These are phyloP conservation scores for Sclerotinia subarctica DNA, from an alignment of 2,329 filamentous ascomycete species.

Conservation along the genomic window DNA sequence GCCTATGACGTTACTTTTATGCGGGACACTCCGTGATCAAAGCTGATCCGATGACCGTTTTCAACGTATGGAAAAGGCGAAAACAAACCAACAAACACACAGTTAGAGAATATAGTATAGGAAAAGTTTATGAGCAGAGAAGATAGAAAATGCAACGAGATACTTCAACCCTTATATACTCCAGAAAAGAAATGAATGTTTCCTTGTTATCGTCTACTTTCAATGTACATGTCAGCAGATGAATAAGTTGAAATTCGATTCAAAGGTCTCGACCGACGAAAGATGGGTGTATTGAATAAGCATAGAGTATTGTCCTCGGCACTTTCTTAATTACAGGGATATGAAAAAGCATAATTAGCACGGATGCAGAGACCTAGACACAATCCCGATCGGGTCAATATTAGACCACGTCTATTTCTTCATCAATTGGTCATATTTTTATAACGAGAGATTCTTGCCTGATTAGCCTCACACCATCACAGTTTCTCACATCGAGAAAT, in stretches of 20 bases:
- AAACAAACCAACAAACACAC: not conserved
- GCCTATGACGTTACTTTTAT: constrained; percentile 2
- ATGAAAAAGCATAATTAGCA: not conserved
- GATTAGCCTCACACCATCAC: no score
- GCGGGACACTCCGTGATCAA: not conserved
- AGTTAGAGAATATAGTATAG: not conserved
- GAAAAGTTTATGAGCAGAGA: not conserved
- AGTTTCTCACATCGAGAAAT: no score
- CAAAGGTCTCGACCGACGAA: not conserved
- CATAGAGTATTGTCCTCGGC: not conserved
- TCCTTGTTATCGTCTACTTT: not conserved
- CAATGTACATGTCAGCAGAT: not conserved
- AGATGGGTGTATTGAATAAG: not conserved
- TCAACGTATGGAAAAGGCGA: not conserved
- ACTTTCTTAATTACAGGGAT: not conserved
- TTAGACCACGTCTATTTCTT: no score
- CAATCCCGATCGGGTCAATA: no score
- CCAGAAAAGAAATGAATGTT: not conserved
- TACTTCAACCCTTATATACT: not conserved
- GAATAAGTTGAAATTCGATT: no score
- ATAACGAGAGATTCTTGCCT: no score
- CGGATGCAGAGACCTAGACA: not conserved
- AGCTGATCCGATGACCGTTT: not conserved
- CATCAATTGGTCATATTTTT: no score
- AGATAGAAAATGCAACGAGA: not conserved